Base-by-base conservation (phyloP, 129 eudicot genomes). In the Smallanthus sonchifolius region DNA sequence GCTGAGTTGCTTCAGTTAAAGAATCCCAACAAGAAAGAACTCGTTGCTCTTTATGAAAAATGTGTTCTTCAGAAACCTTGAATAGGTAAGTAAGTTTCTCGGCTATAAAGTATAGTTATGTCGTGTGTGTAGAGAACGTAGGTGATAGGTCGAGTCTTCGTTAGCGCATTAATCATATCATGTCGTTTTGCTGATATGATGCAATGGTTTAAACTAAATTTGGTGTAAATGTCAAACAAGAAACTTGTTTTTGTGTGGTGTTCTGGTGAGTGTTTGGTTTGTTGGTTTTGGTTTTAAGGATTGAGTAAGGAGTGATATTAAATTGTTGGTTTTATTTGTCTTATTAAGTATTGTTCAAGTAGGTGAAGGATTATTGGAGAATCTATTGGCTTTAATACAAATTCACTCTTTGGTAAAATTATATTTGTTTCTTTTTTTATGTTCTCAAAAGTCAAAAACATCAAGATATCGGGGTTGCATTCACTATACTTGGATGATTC, bases 31-130 rank as follows among this genome's bases (percentile, higher is more conserved):
- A 91, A 91, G 78, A 91, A 87, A 78, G 97, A 95, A 68, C 69
- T 95, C 10, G 69, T 88, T 48, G 86, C 96, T 74, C 89, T 95
- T 4, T 95, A 91, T 39, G 99, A 95, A 69, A 89, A 67, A 64
- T 87, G 87, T 47, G 78, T 95, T 43, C 90, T 91, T 6, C 82
- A 78, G 51, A 87, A 82, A 69, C 74, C 59, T 1, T 90, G 79
- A 84, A 47, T 72, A 44, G 63, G 56, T 64, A 63, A 57, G 80
- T 3, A n/a, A 54, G 64, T 67, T 56, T 42, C 10, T 15, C 51
- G 65, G 7, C 56, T 67, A 69, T 42, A 67, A 49, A 3, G 11
- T 49, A 28, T 37, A 34, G 67, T 61, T 34, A 34, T 34, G 43
- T 60, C 66, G 17, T 35, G 66, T 60, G 66, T 60, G 66, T 60